These are phyloP conservation scores for Solanum clarkiae DNA, from an alignment of 257 asterid genomes.

Conservation along the genomic window DNA sequence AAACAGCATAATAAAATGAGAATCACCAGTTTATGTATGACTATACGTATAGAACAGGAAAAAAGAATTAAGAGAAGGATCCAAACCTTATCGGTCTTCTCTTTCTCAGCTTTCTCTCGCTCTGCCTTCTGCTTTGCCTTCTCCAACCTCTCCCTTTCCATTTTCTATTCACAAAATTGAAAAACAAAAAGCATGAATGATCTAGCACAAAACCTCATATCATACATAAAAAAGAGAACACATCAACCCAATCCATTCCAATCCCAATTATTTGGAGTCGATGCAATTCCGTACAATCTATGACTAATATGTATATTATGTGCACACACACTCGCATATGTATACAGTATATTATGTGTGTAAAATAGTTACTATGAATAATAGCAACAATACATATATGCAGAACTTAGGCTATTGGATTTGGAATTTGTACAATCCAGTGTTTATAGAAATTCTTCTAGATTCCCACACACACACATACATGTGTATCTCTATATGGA, in stretches of 20 bases:
- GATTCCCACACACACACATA: not conserved
- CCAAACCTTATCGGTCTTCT: conserved; percentile 47
- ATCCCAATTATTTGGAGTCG: not conserved
- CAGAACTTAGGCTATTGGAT: not conserved
- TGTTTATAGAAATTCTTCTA: not conserved
- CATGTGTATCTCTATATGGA: too few species aligned
- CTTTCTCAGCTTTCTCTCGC: conserved; percentile 48
- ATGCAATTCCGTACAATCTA: not conserved
- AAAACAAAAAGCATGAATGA: not conserved
- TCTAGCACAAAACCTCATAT: not conserved
- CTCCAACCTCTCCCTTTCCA: conserved; percentile 80
- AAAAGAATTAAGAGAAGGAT: not conserved
- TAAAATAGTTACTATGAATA: not conserved
- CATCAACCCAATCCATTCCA: not conserved
- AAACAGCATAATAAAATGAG: not conserved
- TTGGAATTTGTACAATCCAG: not conserved
- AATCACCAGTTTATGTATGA: not conserved
- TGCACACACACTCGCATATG: not conserved
- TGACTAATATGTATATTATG: not conserved
- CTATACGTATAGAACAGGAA: not conserved
- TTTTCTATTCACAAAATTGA: conserved; percentile 29
- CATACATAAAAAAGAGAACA: not conserved
- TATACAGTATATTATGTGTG: not conserved
- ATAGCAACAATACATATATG: not conserved
- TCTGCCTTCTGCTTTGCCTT: conserved; percentile 59